A percentile compares a stretch with the other conserved stretches of the same genome.
Evolutionary conservation across 2,329 filamentous ascomycete genomes (phyloP).

Genomic region (Lasiodiplodia citricola): DNA sequence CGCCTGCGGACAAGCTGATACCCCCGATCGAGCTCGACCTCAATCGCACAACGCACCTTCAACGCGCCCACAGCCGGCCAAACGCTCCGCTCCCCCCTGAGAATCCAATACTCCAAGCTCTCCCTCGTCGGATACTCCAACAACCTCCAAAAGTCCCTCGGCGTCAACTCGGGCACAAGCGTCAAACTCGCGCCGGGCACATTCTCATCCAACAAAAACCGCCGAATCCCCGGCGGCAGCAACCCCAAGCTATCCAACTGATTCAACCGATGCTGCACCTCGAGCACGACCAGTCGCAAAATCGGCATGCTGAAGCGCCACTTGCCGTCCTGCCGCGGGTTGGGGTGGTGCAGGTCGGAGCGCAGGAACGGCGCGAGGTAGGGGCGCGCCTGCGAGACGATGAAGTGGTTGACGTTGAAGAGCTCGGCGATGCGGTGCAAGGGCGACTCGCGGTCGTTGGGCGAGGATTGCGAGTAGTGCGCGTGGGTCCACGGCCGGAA

Average conservation of each 20-base stretch:
- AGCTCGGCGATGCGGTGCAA: conserved; percentile 77
- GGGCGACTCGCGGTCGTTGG: conserved; percentile 70
- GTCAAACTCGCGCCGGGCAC: conserved; percentile 80
- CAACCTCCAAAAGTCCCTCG: conserved; percentile 75
- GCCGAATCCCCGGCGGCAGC: conserved; percentile 71
- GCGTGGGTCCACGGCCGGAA: conserved; percentile 71
- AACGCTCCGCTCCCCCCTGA: conserved; percentile 81
- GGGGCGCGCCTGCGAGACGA: conserved; percentile 88
- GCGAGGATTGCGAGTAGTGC: conserved; percentile 40
- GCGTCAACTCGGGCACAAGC: conserved; percentile 78
- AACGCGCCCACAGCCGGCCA: conserved; percentile 89
- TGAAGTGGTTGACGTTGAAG: conserved; percentile 95
- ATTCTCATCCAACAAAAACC: conserved; percentile 82
- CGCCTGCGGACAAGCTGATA: conserved; percentile 77
- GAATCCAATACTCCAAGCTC: conserved; percentile 82
- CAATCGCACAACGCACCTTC: conserved; percentile 80
- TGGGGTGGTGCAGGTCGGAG: conserved; percentile 77
- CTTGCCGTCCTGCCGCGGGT: conserved; percentile 64
- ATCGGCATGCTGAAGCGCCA: conserved; percentile 62
- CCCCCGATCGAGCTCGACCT: conserved; percentile 83
- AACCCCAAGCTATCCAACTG: conserved; percentile 80
- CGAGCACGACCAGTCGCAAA: conserved; percentile 72
- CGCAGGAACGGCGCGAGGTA: conserved; percentile 87
- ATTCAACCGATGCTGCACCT: conserved; percentile 78
- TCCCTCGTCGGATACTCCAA: conserved; percentile 82